A percentile compares a stretch with the other conserved stretches of the same genome.
These are phyloP conservation scores for Corylus heterophylla DNA, from an alignment of 306 rosid genomes.

Conservation along the genomic window DNA sequence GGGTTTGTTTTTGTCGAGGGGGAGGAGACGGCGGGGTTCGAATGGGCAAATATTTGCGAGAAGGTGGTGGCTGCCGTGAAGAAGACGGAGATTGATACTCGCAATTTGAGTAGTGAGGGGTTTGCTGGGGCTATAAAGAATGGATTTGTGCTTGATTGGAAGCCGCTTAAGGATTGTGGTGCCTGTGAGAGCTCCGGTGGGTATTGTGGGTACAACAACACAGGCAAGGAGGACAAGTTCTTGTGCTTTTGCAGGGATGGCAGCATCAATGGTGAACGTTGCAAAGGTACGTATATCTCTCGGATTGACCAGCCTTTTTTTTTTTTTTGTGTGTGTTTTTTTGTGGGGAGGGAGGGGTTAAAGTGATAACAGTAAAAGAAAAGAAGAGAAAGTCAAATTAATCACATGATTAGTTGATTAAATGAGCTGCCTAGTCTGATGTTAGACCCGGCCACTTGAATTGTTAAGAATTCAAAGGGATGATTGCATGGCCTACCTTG, in stretches of 20 bases:
- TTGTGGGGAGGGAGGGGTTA: too few relatives aligned
- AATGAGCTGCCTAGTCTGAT: too few relatives aligned
- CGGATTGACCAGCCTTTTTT: too few relatives aligned
- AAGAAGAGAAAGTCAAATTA: too few relatives aligned
- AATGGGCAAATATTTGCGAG: neutral
- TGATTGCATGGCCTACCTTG: too few relatives aligned
- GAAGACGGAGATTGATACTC: rapidly evolving
- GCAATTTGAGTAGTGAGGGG: rapidly evolving
- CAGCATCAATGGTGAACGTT: neutral
- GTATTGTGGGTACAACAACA: neutral
- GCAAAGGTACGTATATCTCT: neutral
- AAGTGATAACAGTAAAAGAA: too few relatives aligned
- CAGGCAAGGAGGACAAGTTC: neutral
- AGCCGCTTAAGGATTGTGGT: neutral
- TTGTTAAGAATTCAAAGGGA: too few relatives aligned
- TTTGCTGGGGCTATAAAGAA: neutral
- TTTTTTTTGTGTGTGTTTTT: too few relatives aligned
- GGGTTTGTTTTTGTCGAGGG: neutral
- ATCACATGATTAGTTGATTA: too few relatives aligned
- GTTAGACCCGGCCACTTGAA: too few relatives aligned
- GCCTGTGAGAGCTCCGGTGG: neutral
- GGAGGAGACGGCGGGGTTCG: neutral
- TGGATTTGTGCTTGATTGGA: neutral
- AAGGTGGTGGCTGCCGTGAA: neutral
- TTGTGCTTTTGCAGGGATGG: neutral